Base-by-base conservation (phyloP, 2,329 filamentous ascomycete genomes). In the Phoma sp. region DNA sequence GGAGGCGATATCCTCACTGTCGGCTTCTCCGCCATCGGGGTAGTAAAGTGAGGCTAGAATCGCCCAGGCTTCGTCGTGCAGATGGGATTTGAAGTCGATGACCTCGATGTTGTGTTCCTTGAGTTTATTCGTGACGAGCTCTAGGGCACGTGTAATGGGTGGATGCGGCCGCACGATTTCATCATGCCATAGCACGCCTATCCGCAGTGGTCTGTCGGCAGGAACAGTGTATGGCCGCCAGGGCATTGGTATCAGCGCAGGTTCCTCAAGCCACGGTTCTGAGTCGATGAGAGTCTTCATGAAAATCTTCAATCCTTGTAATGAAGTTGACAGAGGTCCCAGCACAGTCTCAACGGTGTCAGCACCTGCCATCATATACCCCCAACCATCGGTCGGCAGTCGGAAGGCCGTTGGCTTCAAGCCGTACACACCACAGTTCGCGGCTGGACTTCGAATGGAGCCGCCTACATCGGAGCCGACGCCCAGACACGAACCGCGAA, bases 121-220 rank as follows among this genome's bases (percentile, higher is more conserved):
- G 12, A 87, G 74, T 42, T 70, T 77, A 2, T 74, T 69, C 0
- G 77, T 78, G 0, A 83, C 73, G 5, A 76, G 68, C 2, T 74
- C 69, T 9, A 90, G 68, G 1, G 84, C 87, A 5, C 86, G 79
- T 0, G 78, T 73, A 3, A 90, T 80, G 0, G 88, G 88, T 2
- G 88, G 87, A 45, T 89, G 88, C 0, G 88, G 88, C 5, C 73
- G 78, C 4, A 89, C 87, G 42, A 86, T 78, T 9, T 82, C 84
- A 66, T 91, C 88, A 68, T 87, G 77, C 81, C 83, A 86, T 72
- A 90, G 78, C 26, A 90, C 81, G 4, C 78, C 87, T 47, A 91
- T 76, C 36, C 77, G 82, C 20, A 89, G 69, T 11, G 60, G 59
- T 4, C 60, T 47, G 47, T 53, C 52, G 52, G 38, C 40, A 7